Conservation (phyloP, 2,329 filamentous ascomycete species). For the Reticulascus tulasneorum region DNA sequence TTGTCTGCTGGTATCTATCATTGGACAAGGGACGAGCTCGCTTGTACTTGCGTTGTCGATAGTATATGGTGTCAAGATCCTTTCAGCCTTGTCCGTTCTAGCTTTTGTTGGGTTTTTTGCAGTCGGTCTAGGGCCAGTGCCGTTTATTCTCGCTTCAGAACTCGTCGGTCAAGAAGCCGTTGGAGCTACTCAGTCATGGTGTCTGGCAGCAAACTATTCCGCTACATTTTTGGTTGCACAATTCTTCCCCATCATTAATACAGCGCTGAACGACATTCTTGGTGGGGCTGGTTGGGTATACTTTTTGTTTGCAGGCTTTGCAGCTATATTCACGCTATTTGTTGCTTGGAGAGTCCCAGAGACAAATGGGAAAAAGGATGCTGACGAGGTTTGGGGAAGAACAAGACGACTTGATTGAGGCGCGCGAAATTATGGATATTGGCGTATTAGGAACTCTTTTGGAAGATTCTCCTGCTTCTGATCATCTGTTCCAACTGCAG, state of each 20-base stretch:
- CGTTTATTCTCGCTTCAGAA: constrained; percentile 90
- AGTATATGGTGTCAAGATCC: constrained; percentile 62
- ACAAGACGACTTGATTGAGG: constrained; percentile 47
- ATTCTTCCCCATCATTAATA: constrained; percentile 87
- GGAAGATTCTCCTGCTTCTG: constrained; percentile 37
- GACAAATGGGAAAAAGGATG: constrained; percentile 78
- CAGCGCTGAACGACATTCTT: constrained; percentile 57
- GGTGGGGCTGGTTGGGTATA: constrained; percentile 80
- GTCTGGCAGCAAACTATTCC: constrained; percentile 80
- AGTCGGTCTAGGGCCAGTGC: constrained; percentile 85
- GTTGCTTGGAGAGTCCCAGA: constrained; percentile 76
- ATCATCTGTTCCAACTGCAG: constrained; percentile 56
- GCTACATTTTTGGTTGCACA: constrained; percentile 91
- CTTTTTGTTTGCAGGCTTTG: constrained; percentile 81
- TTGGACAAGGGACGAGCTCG: constrained; percentile 78
- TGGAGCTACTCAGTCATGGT: constrained; percentile 86
- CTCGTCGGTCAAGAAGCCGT: constrained; percentile 88
- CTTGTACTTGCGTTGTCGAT: constrained; percentile 79
- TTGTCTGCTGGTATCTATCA: constrained; percentile 76
- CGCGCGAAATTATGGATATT: not conserved
- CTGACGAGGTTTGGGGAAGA: constrained; percentile 88
- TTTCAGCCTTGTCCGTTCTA: constrained; percentile 78
- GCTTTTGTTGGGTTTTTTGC: constrained; percentile 88
- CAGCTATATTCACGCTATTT: constrained; percentile 65
- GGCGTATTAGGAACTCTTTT: constrained; percentile 1